A percentile compares a stretch with the other conserved stretches of the same genome.
Evolutionary conservation across 1,284 basidiomycete genomes (phyloP).

Genomic region (Papiliotrema fonsecae): DNA sequence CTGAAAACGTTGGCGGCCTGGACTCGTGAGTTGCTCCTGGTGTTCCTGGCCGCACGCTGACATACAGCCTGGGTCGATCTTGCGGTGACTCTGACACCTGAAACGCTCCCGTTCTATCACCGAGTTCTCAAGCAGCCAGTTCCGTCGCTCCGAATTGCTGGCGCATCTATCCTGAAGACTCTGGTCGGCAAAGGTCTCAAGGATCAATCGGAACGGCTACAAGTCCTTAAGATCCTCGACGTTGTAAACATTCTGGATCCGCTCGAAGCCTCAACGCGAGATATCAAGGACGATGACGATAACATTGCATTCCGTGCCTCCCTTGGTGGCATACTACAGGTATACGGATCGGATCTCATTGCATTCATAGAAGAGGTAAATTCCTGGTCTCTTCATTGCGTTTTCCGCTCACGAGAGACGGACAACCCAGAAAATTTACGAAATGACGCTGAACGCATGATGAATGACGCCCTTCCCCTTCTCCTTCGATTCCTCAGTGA

Average conservation of each 20-base stretch:
- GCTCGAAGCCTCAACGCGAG: slow-evolving; percentile 69
- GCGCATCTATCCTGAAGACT: slow-evolving; percentile 71
- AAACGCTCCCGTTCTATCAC: slow-evolving; percentile 81
- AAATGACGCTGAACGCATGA: slow-evolving; percentile 62
- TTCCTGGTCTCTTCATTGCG: slow-evolving; percentile 16
- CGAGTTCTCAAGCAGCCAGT: slow-evolving; percentile 77
- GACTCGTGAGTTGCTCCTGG: slow-evolving; percentile 63
- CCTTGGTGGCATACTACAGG: slow-evolving; percentile 78
- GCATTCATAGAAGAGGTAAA: slow-evolving; percentile 75
- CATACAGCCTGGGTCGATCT: slow-evolving; percentile 93
- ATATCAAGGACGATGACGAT: slow-evolving; percentile 63
- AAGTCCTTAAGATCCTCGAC: slow-evolving; percentile 84
- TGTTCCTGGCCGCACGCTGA: slow-evolving; percentile 7
- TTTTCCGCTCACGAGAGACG: slow-evolving; percentile 8
- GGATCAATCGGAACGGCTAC: slow-evolving; percentile 82
- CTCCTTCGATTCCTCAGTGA: slow-evolving; percentile 87
- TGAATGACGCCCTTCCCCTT: slow-evolving; percentile 70
- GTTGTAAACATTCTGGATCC: slow-evolving; percentile 73
- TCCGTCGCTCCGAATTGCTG: slow-evolving; percentile 69
- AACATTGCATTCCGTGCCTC: slow-evolving; percentile 85
- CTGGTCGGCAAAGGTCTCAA: slow-evolving; percentile 91
- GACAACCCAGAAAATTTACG: slow-evolving; percentile 56
- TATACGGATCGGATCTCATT: slow-evolving; percentile 74
- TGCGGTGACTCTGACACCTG: slow-evolving; percentile 86
- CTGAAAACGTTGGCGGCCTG: slow-evolving; percentile 89